phyloP scores from a whole-genome alignment of 257 asterid genomes.

The Catharanthus roseus region DNA sequence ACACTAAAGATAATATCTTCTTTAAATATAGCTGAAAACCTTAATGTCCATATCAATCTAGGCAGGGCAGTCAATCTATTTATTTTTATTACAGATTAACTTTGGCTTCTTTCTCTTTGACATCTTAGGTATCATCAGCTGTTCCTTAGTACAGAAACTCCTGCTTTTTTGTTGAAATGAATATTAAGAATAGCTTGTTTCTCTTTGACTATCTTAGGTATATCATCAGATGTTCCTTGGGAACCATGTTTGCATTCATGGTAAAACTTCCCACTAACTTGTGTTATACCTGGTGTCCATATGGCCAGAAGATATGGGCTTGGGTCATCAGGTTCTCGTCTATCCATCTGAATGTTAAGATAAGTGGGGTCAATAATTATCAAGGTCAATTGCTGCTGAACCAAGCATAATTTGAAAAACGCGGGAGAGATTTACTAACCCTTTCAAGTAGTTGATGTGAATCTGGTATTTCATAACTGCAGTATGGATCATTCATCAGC shows the following conservation, averaged over 20 bases:
- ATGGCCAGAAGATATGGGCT: constrained; percentile 94
- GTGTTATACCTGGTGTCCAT: constrained; percentile 86
- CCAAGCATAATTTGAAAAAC: constrained; percentile 12
- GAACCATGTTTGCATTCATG: background rate
- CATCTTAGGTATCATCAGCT: background rate
- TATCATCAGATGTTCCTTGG: background rate
- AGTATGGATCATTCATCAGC: constrained; percentile 23
- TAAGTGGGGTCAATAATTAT: constrained; percentile 18
- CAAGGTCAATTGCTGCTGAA: constrained; percentile 15
- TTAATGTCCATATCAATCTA: background rate
- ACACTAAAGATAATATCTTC: background rate
- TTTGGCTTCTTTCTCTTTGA: background rate
- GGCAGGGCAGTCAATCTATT: background rate
- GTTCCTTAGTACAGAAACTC: background rate
- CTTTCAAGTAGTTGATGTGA: constrained; percentile 62
- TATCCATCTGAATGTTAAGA: constrained; percentile 56
- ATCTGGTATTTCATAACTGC: constrained; percentile 92
- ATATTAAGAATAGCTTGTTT: constrained; percentile 4
- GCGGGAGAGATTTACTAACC: constrained; percentile 42
- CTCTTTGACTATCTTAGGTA: background rate
- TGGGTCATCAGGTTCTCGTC: constrained; percentile 93
- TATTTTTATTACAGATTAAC: background rate
- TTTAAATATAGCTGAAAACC: background rate
- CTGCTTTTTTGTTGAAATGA: background rate
- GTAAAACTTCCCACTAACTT: background rate